These are phyloP conservation scores for Talaromyces funiculosus DNA, from an alignment of 2,329 filamentous ascomycete species.

Conservation along the genomic window DNA sequence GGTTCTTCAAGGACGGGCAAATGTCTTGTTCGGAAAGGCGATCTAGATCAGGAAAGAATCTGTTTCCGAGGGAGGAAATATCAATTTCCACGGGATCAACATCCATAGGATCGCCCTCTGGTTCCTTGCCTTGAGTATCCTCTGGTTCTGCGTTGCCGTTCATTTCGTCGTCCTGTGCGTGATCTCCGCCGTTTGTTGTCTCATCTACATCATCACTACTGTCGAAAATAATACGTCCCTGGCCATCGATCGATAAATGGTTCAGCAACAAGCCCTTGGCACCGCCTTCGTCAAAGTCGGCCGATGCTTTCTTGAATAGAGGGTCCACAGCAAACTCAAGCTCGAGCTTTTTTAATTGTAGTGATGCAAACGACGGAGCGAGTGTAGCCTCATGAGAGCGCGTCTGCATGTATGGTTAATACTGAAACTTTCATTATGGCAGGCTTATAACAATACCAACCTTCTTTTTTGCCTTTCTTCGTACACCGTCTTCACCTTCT, in stretches of 20 bases:
- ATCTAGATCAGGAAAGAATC: slow-evolving; percentile 79
- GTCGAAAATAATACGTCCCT: slow-evolving; percentile 94
- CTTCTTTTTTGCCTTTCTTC: slow-evolving; percentile 63
- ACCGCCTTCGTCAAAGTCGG: slow-evolving; percentile 96
- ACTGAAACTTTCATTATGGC: too few species aligned
- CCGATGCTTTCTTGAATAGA: slow-evolving; percentile 97
- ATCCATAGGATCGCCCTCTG: slow-evolving; percentile 49
- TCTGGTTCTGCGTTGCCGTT: slow-evolving; percentile 43
- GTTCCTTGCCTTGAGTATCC: slow-evolving; percentile 30
- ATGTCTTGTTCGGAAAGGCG: slow-evolving; percentile 80
- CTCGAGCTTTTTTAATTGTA: slow-evolving; percentile 96
- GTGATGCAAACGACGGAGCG: slow-evolving; percentile 75
- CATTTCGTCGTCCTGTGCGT: slow-evolving; percentile 30
- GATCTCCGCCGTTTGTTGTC: slow-evolving; percentile 35
- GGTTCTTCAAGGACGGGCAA: slow-evolving; percentile 89
- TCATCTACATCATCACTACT: slow-evolving; percentile 80
- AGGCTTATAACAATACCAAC: slow-evolving; percentile 37
- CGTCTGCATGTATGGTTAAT: slow-evolving; percentile 37
- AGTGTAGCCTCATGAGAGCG: slow-evolving; percentile 90
- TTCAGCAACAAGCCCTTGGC: slow-evolving; percentile 93
- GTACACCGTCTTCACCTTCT: slow-evolving; percentile 41
- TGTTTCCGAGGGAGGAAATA: slow-evolving; percentile 64
- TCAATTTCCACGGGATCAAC: slow-evolving; percentile 68
- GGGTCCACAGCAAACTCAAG: slow-evolving; percentile 95
- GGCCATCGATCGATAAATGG: slow-evolving; percentile 88